Conservation (phyloP, 805 yeast genomes). For the Lachancea thermotolerans region DNA sequence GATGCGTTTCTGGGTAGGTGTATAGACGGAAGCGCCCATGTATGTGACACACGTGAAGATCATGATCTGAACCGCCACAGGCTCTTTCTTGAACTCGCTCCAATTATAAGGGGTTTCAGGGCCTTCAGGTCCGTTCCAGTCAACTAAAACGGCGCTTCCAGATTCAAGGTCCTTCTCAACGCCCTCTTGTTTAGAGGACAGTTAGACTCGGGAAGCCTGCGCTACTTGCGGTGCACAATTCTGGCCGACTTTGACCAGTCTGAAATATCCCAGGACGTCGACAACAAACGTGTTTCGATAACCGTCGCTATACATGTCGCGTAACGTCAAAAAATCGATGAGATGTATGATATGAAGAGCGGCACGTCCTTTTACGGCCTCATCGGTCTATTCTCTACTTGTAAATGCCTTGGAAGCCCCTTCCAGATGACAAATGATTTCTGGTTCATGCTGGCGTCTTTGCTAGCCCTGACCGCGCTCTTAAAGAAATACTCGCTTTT, state of each 20-base stretch:
- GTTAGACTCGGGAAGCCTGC: no score
- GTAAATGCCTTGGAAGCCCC: no score
- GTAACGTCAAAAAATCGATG: neutral
- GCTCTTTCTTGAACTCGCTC: slow-evolving; percentile 37
- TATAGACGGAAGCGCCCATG: slow-evolving; percentile 49
- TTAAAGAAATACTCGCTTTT: no score
- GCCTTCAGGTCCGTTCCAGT: slow-evolving; percentile 35
- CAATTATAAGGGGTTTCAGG: slow-evolving; percentile 54
- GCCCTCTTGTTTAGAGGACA: no score
- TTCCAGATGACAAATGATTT: no score
- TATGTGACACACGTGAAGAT: slow-evolving; percentile 46
- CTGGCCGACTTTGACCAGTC: slow-evolving; percentile 8
- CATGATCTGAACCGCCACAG: slow-evolving; percentile 37
- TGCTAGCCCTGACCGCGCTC: no score
- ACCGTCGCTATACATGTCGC: slow-evolving; percentile 9
- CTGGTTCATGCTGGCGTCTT: no score
- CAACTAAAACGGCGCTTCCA: slow-evolving; percentile 12
- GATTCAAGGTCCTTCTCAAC: neutral
- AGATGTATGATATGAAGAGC: no score
- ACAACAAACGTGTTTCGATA: slow-evolving; percentile 20
- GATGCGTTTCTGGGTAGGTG: slow-evolving; percentile 45
- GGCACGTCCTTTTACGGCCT: no score
- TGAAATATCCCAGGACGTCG: slow-evolving; percentile 18
- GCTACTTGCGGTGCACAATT: neutral
- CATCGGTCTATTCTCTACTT: no score